Evolutionary conservation across 2,329 filamentous ascomycete genomes (phyloP), one percentile per base, ranked within the genome.

Genomic region (Teratosphaeria viscida): DNA sequence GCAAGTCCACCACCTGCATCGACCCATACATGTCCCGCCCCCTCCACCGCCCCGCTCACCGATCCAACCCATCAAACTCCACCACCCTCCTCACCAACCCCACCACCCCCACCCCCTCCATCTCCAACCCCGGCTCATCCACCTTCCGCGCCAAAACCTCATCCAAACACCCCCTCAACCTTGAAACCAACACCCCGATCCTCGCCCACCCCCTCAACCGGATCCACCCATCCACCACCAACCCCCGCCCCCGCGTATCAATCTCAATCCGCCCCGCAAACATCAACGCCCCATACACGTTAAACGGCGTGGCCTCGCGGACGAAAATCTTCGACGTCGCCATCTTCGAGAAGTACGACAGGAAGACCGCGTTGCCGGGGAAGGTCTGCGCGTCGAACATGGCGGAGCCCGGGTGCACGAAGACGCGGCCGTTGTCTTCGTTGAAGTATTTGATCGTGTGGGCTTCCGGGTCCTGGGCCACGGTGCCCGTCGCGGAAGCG

Each of bases 171-270:
- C 85, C 85, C 63, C 94, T 82, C 65, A 99, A 75, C 63, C 92
- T 81, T 54, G 87, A 89, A 2, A 96, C 87, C 65, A 99, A 74
- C 12, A 97, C 92, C 34, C 92, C 94, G 63, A 99, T 94, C 54
- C 94, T 83, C 1, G 94, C 92, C 94, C 94, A 99, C 0, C 94
- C 94, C 27, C 90, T 82, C 35, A 99, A 77, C 39, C 83, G 74
- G 37, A 97, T 78, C 94, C 92, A 97, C 57, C 90, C 91, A 74
- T 97, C 94, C 3, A 99, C 89, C 2, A 96, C 78, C 19, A 99
- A 77, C 0, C 94, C 94, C 26, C 92, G 81, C 5, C 92, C 92
- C 52, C 91, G 78, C 0, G 91, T 95, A 74, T 97, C 94, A 2
- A 97, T 83, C 61, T 85, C 84, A 56, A 97, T 90, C 1, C 84